Percentiles rank a stretch among this genome's conserved stretches.
phyloP scores from a whole-genome alignment of 2,329 filamentous ascomycete species.

The Triangularia verruculosa region DNA sequence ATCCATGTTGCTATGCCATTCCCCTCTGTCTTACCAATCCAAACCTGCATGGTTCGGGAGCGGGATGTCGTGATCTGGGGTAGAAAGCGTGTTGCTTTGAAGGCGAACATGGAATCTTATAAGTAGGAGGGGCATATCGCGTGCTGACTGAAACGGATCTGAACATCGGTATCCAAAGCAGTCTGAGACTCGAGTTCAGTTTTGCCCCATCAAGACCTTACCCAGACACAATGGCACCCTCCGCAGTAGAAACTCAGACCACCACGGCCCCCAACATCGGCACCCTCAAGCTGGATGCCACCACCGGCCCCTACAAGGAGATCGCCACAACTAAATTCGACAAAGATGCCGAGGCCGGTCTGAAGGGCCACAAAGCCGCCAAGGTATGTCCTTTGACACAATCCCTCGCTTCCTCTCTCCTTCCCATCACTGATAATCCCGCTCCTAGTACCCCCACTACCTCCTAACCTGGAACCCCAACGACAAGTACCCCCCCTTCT shows the following conservation, averaged over 20 bases:
- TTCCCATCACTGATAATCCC: background rate
- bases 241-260: slow-evolving; percentile 33
- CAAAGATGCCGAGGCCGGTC: slow-evolving; percentile 33
- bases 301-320: slow-evolving; percentile 33
- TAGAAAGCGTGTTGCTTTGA: background rate
- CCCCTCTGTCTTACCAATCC: background rate
- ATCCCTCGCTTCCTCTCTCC: background rate
- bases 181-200: slow-evolving; percentile 4
- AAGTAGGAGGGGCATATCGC: slow-evolving; percentile 3
- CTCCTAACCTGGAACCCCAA: slow-evolving; percentile 61
- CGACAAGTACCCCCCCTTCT: slow-evolving; percentile 57
- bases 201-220: background rate
- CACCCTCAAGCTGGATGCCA: slow-evolving; percentile 38
- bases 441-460: slow-evolving; percentile 57
- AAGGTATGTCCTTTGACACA: slow-evolving; percentile 19
- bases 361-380: slow-evolving; percentile 27
- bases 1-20: slow-evolving; percentile 26
- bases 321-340: slow-evolving; percentile 28
- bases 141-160: background rate
- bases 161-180: background rate
- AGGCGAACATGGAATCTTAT: slow-evolving; percentile 6
- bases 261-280: slow-evolving; percentile 23
- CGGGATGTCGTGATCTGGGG: background rate
- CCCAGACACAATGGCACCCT: slow-evolving; percentile 34
- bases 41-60: slow-evolving; percentile 19